phyloP scores from a whole-genome alignment of 352 stramenopile genomes.

The Phytophthora quininea region DNA sequence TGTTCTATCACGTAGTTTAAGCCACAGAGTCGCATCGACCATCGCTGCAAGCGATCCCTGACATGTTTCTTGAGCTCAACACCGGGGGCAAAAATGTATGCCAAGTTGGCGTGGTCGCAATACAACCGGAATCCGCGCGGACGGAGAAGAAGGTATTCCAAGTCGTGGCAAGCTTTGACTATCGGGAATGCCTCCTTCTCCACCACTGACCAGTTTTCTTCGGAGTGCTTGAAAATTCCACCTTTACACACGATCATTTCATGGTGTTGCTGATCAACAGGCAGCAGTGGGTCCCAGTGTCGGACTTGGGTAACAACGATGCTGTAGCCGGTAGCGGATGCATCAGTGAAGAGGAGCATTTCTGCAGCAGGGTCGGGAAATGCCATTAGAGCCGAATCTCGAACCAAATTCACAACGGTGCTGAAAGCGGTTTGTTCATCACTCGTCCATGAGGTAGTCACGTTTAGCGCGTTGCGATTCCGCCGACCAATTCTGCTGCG shows the following conservation, averaged over 20 bases:
- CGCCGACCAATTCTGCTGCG: neutral
- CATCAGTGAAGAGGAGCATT: neutral
- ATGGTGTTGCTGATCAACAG: slow-evolving; percentile 8
- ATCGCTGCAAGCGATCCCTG: slow-evolving; percentile 14
- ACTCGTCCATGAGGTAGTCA: neutral
- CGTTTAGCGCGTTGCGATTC: slow-evolving; percentile 1
- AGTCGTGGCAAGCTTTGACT: slow-evolving; percentile 5
- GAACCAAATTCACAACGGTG: neutral
- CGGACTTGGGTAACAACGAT: slow-evolving; percentile 12
- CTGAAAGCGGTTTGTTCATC: slow-evolving; percentile 2
- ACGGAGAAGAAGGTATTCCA: slow-evolving; percentile 13
- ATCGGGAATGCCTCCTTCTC: slow-evolving; percentile 22
- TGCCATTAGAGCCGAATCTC: neutral
- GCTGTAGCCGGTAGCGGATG: neutral
- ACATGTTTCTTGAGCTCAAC: slow-evolving; percentile 18
- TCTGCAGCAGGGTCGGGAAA: neutral
- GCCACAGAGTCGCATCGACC: slow-evolving; percentile 9
- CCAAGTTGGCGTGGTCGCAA: slow-evolving; percentile 27
- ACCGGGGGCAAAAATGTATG: slow-evolving; percentile 24
- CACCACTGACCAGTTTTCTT: slow-evolving; percentile 18
- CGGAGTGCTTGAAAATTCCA: slow-evolving; percentile 4
- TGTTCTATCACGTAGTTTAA: slow-evolving; percentile 30
- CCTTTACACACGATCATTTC: slow-evolving; percentile 8
- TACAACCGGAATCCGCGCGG: slow-evolving; percentile 13
- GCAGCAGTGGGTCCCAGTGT: neutral